These are phyloP conservation scores for Coniella lustricola DNA, from an alignment of 2,329 filamentous ascomycete species.

Conservation along the genomic window DNA sequence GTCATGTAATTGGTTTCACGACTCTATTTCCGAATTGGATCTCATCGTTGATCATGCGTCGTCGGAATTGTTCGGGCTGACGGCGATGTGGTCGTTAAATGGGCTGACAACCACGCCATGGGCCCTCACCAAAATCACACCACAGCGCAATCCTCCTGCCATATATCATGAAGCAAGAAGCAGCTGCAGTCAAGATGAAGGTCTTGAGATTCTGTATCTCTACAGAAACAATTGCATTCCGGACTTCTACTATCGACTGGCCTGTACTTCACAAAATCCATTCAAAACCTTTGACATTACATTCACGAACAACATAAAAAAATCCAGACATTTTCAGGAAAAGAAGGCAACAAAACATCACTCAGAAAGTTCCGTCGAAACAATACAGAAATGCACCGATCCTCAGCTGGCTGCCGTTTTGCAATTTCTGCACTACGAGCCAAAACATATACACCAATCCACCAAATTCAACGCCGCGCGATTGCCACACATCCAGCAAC, in stretches of 20 bases:
- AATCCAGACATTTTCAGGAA: too few relatives aligned
- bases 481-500: neutral
- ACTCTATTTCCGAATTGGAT: too few relatives aligned
- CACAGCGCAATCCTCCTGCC: neutral
- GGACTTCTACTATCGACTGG: too few relatives aligned
- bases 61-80: slow-evolving; percentile 1
- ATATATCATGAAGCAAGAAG: neutral
- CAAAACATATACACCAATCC: neutral
- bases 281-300: too few relatives aligned
- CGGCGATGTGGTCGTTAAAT: neutral
- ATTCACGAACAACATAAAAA: too few relatives aligned
- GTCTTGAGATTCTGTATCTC: neutral
- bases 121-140: neutral
- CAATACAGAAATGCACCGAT: neutral
- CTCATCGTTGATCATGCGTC: neutral
- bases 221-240: neutral
- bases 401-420: neutral
- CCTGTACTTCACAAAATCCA: too few relatives aligned
- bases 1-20: too few relatives aligned
- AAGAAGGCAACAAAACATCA: neutral
- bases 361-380: neutral
- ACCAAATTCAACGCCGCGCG: neutral
- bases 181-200: too few relatives aligned
- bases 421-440: slow-evolving; percentile 3
- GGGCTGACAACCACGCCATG: slow-evolving; percentile 6